Evolutionary conservation across 208 protist genomes (phyloP).

Genomic region (Trypanosoma caninum): DNA sequence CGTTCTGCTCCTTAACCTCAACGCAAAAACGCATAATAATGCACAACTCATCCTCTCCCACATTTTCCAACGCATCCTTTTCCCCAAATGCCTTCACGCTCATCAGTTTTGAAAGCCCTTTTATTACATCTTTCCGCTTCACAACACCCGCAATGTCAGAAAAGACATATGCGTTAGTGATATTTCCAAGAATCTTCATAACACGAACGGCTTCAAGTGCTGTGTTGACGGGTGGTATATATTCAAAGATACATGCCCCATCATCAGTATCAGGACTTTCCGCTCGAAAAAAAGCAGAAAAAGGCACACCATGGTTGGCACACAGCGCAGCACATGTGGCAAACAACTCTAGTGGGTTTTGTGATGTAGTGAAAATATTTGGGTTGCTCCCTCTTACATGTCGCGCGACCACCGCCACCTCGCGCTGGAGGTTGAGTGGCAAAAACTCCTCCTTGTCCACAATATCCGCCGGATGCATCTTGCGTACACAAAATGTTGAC

Average conservation of each 20-base stretch:
- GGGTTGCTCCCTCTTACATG: conserved; percentile 20
- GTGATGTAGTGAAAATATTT: conserved; percentile 8
- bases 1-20: conserved; percentile 50
- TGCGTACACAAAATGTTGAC: conserved; percentile 77
- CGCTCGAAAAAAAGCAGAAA: conserved; percentile 37
- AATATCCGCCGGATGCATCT: conserved; percentile 54
- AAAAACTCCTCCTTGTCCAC: conserved; percentile 41
- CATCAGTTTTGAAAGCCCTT: conserved; percentile 35
- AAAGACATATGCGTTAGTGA: conserved; percentile 15
- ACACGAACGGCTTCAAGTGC: conserved; percentile 37
- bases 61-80: conserved; percentile 47
- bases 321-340: conserved; percentile 66
- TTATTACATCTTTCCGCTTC: conserved; percentile 20
- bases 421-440: conserved; percentile 50
- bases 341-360: conserved; percentile 32
- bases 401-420: conserved; percentile 52
- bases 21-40: conserved; percentile 52
- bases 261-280: background rate
- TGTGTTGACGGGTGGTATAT: conserved; percentile 15
- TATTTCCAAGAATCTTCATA: conserved; percentile 35
- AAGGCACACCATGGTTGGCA: conserved; percentile 53
- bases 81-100: conserved; percentile 32
- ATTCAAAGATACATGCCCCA: conserved; percentile 16
- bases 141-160: conserved; percentile 17
- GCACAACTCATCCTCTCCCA: conserved; percentile 58